Percentiles rank a stretch among this genome's conserved stretches.
Evolutionary conservation across 441 rosid species (phyloP).

Genomic region (Erysimum cheiri): DNA sequence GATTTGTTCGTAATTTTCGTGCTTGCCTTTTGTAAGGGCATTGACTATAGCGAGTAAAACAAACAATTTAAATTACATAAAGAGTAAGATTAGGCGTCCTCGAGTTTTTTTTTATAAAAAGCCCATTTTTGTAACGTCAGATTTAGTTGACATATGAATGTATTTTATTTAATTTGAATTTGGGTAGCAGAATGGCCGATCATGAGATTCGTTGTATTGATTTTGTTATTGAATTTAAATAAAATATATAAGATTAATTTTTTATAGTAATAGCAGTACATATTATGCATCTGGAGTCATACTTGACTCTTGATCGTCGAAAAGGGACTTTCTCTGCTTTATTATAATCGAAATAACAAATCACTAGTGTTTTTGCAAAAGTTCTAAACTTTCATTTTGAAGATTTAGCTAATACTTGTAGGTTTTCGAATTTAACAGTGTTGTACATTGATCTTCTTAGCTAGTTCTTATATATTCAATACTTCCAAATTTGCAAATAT

Average conservation of each 20-base stretch:
- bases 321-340: slow-evolving; percentile 27
- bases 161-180: not conserved
- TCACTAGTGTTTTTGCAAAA: not conserved
- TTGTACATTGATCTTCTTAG: not conserved
- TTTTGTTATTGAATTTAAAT: not conserved
- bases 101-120: slow-evolving; percentile 10
- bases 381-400: not conserved
- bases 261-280: slow-evolving; percentile 18
- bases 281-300: slow-evolving; percentile 33
- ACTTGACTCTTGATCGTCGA: slow-evolving; percentile 46
- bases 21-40: slow-evolving; percentile 32
- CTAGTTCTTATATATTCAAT: not conserved
- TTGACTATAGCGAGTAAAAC: slow-evolving; percentile 22
- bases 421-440: not conserved
- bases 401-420: not conserved
- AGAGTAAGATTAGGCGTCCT: slow-evolving; percentile 20
- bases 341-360: not conserved
- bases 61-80: slow-evolving; percentile 10
- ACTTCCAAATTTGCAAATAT: not conserved
- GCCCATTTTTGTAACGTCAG: slow-evolving; percentile 30
- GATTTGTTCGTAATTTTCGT: slow-evolving; percentile 29
- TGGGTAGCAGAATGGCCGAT: slow-evolving; percentile 5
- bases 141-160: slow-evolving; percentile 25
- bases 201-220: slow-evolving; percentile 17
- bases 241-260: not conserved